These are phyloP conservation scores for Quercus parvula DNA, from an alignment of 306 rosid species.

Conservation along the genomic window DNA sequence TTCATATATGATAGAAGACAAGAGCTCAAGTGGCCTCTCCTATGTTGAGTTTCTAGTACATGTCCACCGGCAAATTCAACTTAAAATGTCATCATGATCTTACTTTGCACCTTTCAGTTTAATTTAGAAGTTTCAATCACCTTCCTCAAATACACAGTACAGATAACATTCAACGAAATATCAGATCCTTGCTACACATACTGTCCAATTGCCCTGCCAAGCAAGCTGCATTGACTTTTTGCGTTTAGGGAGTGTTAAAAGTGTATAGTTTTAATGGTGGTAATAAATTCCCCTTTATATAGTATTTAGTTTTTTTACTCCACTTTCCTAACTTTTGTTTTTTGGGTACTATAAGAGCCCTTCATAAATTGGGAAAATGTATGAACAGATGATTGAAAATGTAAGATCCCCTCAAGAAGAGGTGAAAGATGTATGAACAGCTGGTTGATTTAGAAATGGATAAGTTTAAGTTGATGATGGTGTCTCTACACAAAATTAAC, in stretches of 20 bases:
- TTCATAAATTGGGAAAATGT: not conserved
- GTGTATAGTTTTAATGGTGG: not conserved
- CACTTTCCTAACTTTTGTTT: not conserved
- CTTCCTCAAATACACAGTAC: not conserved
- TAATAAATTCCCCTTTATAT: too few species aligned
- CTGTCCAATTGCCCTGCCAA: not conserved
- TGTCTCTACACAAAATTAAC: not conserved
- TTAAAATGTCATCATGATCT: conserved; percentile 63
- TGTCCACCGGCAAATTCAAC: conserved; percentile 88
- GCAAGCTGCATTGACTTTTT: not conserved
- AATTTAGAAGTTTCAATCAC: not conserved
- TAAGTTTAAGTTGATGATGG: not conserved
- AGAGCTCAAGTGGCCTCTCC: conserved; percentile 68
- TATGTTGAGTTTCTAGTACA: conserved; percentile 92
- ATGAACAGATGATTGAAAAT: not conserved
- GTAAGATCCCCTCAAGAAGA: too few species aligned
- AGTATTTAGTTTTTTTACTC: not conserved
- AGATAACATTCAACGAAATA: not conserved
- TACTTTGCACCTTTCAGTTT: not conserved
- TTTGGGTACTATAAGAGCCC: not conserved
- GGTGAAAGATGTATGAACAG: too few species aligned
- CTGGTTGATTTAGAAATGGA: not conserved
- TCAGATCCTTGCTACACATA: not conserved
- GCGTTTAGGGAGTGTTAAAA: not conserved
- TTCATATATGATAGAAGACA: conserved; percentile 85